Conservation (phyloP, 768 basidiomycete genomes). For the Lyophyllum atratum region DNA sequence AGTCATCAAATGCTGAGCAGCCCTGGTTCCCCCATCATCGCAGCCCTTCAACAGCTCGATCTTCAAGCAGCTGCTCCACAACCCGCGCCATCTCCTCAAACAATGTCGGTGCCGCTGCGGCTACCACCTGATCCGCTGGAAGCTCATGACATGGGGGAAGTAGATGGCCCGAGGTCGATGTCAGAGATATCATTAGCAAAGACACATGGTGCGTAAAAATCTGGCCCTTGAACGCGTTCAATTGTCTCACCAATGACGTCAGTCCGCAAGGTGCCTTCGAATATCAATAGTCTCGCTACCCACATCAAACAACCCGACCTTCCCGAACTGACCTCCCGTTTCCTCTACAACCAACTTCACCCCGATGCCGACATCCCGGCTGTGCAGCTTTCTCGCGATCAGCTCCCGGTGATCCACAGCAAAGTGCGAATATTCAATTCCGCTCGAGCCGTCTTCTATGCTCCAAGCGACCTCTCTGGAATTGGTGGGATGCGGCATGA, state of each 20-base stretch:
- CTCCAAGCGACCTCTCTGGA: constrained; percentile 23
- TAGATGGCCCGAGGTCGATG: constrained; percentile 2
- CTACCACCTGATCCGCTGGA: neutral
- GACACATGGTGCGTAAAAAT: constrained; percentile 7
- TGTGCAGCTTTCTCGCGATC: constrained; percentile 11
- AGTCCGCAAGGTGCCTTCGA: neutral
- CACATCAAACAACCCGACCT: constrained; percentile 21
- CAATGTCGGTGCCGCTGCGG: neutral
- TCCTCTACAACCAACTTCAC: constrained; percentile 26
- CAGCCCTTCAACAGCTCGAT: neutral
- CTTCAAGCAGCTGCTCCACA: neutral
- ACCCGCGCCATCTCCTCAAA: neutral
- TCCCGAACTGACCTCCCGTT: constrained; percentile 20
- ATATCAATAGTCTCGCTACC: constrained; percentile 13
- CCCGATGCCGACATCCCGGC: constrained; percentile 14
- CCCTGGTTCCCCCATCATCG: neutral
- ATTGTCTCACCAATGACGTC: neutral
- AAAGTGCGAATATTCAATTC: constrained; percentile 25
- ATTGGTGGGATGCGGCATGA: constrained; percentile 23
- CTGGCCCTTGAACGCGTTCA: neutral
- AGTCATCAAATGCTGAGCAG: constrained; percentile 22
- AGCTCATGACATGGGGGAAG: constrained; percentile 1
- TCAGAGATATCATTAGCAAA: constrained; percentile 2
- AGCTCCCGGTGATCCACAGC: neutral
- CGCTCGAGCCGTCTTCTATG: constrained; percentile 26